Conservation (phyloP, 164 flowering plant genomes). For the Magnolia kwangsiensis region DNA sequence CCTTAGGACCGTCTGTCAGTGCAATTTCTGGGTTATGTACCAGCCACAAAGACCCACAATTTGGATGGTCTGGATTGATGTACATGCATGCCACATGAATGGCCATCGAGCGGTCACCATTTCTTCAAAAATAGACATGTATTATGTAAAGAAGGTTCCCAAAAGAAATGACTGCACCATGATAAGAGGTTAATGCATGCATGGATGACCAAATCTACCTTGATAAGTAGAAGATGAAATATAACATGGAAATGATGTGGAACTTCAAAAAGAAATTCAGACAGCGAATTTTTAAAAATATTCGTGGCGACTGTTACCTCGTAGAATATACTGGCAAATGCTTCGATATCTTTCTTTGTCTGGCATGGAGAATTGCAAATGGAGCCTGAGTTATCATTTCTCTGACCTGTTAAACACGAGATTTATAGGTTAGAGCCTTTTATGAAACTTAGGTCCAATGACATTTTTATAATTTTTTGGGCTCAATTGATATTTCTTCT, state of each 20-base stretch:
- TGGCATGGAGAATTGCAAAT: slow-evolving; percentile 15
- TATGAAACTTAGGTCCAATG: no score
- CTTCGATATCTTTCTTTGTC: slow-evolving; percentile 36
- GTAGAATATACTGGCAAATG: slow-evolving; percentile 42
- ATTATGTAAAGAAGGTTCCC: background rate
- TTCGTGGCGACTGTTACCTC: slow-evolving; percentile 26
- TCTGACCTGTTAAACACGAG: slow-evolving; percentile 26
- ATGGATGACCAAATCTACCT: background rate
- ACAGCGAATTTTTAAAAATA: background rate
- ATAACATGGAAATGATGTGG: background rate
- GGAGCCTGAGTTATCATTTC: slow-evolving; percentile 11
- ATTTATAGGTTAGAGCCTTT: no score
- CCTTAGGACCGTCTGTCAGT: no score
- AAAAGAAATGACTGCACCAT: background rate
- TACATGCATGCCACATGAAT: no score
- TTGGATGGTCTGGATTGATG: no score
- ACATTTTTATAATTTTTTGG: no score
- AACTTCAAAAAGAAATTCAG: background rate
- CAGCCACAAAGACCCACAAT: no score
- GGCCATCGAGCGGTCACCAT: no score
- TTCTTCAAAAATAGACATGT: background rate
- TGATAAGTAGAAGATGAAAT: background rate
- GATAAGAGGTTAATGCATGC: background rate
- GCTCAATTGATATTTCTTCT: no score
- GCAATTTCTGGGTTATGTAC: no score